Conservation (phyloP, 1,284 basidiomycete genomes). For the Cryptococcus sp. region DNA sequence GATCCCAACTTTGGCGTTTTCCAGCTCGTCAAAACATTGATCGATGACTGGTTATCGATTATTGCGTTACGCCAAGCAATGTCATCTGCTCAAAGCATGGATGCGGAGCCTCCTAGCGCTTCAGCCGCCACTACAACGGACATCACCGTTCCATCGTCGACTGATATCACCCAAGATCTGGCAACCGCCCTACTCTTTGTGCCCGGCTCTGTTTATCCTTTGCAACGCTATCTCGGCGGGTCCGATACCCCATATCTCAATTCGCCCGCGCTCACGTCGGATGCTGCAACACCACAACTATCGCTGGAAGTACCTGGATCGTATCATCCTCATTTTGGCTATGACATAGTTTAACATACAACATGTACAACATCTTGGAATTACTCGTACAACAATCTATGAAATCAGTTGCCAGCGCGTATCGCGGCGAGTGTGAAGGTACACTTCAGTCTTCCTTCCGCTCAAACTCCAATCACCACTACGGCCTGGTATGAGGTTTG, state of each 20-base stretch:
- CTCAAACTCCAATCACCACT: constrained; percentile 65
- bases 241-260: too few species aligned
- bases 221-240: too few species aligned
- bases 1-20: constrained; percentile 45
- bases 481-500: constrained; percentile 65
- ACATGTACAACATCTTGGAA: too few species aligned
- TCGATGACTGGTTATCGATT: constrained; percentile 47
- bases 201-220: not conserved
- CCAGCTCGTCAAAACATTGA: constrained; percentile 50
- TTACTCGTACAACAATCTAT: not conserved
- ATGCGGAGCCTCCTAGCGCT: not conserved
- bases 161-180: not conserved
- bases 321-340: not conserved
- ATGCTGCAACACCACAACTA: not conserved
- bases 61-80: constrained; percentile 33
- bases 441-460: constrained; percentile 60
- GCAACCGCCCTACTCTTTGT: not conserved
- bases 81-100: constrained; percentile 18
- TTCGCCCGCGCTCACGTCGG: not conserved
- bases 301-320: not conserved
- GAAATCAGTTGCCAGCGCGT: constrained; percentile 60
- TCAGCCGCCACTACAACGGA: too few species aligned
- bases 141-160: too few species aligned
- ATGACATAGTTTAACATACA: too few species aligned
- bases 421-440: constrained; percentile 64